Base-by-base conservation (phyloP, 2,329 filamentous ascomycete genomes). In the Cadophora luteo-olivacea region DNA sequence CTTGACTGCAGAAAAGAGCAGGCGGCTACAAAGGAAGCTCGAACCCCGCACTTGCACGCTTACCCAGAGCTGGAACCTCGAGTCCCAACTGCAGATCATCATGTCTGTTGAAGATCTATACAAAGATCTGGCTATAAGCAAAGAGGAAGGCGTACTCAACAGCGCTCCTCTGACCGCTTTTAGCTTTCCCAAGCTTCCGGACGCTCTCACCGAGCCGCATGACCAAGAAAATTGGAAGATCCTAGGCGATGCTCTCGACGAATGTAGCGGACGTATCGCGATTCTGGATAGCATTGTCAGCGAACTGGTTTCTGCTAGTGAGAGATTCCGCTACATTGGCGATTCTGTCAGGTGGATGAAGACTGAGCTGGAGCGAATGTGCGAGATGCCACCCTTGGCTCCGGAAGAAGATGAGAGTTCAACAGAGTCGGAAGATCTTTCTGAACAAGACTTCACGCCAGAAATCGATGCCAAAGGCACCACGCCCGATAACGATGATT, bases 81-180 rank as follows among this genome's bases (percentile, higher is more conserved):
- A 16, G 25, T 48, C 5, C 19, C 4, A n/a, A 33, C 5, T 45
- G 9, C 9, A 22, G 8, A 16, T 3, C n/a, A 60, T 24, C 8
- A 60, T 60, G 55, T 60, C 55, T 45, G n/a, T 60, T 36, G 55
- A 60, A n/a, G 55, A 60, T 41, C 4, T 60, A 9, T 60, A 60
- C 55, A 25, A 25, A 38, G 55, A 60, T 19, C 5, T 41, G 9
- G 22, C 55, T 4, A 60, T 60, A 4, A 41, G 33, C n/a, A 25
- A 25, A 16, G 55, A 41, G 8, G 11, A 60, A 16, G 55, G 55
- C n/a, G 19, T 24, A 41, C n/a, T 60, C 3, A 60, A 25, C 11
- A 25, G 11, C 16, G 6, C 33, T 29, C 55, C 55, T 36, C n/a
- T 60, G 4, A 33, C 55, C 3, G 4, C 5, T 2, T 60, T 60